phyloP scores from a whole-genome alignment of 768 basidiomycete species.

The Suillus ampliporus region DNA sequence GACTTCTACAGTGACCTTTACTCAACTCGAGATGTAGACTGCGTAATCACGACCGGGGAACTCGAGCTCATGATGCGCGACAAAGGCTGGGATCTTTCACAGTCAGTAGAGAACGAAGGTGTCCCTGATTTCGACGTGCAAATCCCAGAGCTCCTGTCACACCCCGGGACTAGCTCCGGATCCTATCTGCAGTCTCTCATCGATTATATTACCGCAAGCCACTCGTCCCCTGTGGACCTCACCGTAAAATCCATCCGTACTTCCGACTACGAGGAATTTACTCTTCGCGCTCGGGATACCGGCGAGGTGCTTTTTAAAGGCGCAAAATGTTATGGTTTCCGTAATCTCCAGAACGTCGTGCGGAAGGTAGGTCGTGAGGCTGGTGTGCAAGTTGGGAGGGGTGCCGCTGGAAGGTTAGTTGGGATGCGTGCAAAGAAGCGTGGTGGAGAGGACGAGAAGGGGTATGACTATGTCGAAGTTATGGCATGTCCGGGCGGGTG shows the following conservation, averaged over 20 bases:
- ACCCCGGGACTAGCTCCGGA: conserved; percentile 88
- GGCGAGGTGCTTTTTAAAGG: conserved; percentile 84
- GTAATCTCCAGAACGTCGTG: conserved; percentile 96
- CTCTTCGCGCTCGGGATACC: conserved; percentile 47
- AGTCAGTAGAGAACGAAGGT: conserved; percentile 59
- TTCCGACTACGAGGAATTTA: conserved; percentile 80
- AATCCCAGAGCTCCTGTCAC: conserved; percentile 77
- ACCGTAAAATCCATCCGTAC: conserved; percentile 66
- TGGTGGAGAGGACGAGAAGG: conserved; percentile 44
- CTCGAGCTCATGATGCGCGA: conserved; percentile 85
- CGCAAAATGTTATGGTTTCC: conserved; percentile 96
- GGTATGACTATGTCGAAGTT: conserved; percentile 93
- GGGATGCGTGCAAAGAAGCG: conserved; percentile 40
- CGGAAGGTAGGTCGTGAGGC: conserved; percentile 88
- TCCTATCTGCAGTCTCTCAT: conserved; percentile 89
- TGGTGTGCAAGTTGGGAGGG: conserved; percentile 72
- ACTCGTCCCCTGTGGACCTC: conserved; percentile 52
- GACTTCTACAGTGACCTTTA: conserved; percentile 89
- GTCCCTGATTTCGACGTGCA: conserved; percentile 22
- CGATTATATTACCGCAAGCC: conserved; percentile 50
- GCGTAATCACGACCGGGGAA: conserved; percentile 97
- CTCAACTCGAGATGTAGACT: conserved; percentile 92
- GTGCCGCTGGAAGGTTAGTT: conserved; percentile 59
- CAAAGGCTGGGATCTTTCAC: conserved; percentile 76
- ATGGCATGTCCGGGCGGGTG: conserved; percentile 99